Evolutionary conservation across 495 filamentous ascomycete species (phyloP).

Genomic region (Tuber magnatum): DNA sequence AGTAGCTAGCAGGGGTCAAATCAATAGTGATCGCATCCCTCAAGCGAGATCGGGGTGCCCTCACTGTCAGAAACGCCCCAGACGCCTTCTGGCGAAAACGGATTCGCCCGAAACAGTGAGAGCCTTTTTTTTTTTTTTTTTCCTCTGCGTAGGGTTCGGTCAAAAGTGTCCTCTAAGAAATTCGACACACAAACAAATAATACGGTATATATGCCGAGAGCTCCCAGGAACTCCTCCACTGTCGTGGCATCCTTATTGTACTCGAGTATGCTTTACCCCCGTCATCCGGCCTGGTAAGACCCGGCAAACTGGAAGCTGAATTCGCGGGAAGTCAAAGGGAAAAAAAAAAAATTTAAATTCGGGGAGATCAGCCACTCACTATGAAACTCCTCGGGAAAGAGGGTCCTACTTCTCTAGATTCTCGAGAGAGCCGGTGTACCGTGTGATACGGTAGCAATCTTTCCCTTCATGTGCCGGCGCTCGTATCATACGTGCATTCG

Average conservation of each 20-base stretch:
- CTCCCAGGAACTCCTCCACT: background rate
- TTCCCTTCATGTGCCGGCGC: background rate
- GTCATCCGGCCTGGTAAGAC: background rate
- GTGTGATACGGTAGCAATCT: background rate
- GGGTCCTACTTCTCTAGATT: background rate
- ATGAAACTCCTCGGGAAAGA: background rate
- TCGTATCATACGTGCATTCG: background rate
- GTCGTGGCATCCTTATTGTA: background rate
- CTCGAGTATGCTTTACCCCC: background rate
- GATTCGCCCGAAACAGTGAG: background rate
- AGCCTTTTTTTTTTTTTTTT: background rate
- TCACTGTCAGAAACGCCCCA: slow-evolving; percentile 36
- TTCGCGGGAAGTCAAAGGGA: background rate
- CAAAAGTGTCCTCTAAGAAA: background rate
- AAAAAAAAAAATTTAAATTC: background rate
- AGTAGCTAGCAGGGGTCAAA: slow-evolving; percentile 23
- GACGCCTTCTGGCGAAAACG: slow-evolving; percentile 11
- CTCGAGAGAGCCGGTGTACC: background rate
- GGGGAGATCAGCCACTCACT: slow-evolving; percentile 2
- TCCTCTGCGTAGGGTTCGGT: background rate
- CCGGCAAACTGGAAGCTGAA: background rate
- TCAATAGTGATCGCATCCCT: slow-evolving; percentile 31
- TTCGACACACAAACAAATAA: background rate
- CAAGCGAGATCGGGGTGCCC: slow-evolving; percentile 34
- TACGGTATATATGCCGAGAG: slow-evolving; percentile 1